phyloP scores from a whole-genome alignment of 208 protist genomes.

The Trichomonas vaginalis region DNA sequence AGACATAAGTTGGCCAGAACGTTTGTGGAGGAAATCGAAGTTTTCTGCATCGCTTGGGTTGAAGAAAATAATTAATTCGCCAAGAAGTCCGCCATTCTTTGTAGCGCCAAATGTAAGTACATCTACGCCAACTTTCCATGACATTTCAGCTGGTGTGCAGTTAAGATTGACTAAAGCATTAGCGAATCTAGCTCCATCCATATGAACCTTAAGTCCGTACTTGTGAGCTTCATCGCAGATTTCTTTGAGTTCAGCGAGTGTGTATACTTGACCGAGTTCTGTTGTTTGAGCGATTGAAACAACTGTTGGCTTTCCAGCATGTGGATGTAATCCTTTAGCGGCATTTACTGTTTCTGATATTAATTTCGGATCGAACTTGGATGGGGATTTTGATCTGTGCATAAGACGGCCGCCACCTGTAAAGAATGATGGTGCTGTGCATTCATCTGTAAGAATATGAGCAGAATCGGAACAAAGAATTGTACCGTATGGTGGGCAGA shows the following conservation, averaged over 20 bases:
- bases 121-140: not conserved
- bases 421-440: not conserved
- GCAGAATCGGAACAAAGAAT: not conserved
- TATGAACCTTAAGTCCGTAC: not conserved
- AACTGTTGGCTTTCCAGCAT: not conserved
- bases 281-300: not conserved
- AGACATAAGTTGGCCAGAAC: not conserved
- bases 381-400: not conserved
- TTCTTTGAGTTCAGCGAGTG: not conserved
- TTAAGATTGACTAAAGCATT: not conserved
- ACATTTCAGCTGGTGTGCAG: not conserved
- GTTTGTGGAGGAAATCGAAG: not conserved
- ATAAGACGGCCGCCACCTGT: not conserved
- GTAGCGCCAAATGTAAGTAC: not conserved
- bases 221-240: not conserved
- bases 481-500: slow-evolving; percentile 1
- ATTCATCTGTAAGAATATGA: not conserved
- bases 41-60: not conserved
- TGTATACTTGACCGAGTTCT: not conserved
- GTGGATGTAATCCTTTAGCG: not conserved
- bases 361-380: not conserved
- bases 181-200: not conserved
- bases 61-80: not conserved
- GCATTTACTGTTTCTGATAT: not conserved
- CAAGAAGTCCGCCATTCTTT: not conserved